phyloP scores from a whole-genome alignment of 2,329 filamentous ascomycete genomes.

The Colletotrichum aenigma region DNA sequence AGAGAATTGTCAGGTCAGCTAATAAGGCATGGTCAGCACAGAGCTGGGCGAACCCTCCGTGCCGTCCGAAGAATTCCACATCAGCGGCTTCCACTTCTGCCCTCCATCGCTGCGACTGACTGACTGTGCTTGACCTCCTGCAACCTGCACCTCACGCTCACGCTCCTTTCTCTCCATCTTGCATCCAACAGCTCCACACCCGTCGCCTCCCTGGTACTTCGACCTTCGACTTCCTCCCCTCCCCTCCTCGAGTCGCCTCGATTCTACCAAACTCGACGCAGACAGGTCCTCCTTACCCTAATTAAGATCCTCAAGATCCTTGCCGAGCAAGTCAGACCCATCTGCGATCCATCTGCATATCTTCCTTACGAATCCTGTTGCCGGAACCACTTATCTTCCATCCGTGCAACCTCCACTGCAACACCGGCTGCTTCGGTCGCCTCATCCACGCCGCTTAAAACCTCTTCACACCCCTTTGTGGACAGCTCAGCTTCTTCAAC shows the following conservation, averaged over 20 bases:
- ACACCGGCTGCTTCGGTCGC: conserved; percentile 16
- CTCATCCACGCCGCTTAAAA: conserved; percentile 6
- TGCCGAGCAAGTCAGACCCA: not conserved
- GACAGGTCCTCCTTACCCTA: not conserved
- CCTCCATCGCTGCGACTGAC: not conserved
- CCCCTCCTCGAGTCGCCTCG: not conserved
- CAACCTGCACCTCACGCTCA: not conserved
- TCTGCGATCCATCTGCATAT: not conserved
- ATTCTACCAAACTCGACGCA: not conserved
- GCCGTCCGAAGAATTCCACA: not conserved
- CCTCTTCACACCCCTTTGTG: conserved; percentile 9
- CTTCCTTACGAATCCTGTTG: not conserved
- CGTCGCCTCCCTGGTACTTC: not conserved
- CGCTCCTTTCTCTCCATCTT: not conserved
- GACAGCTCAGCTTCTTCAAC: not conserved
- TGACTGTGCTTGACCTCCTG: not conserved
- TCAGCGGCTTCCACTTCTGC: conserved; percentile 5
- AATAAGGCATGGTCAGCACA: not conserved
- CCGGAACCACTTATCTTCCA: conserved; percentile 15
- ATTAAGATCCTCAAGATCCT: not conserved
- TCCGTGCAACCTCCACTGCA: conserved; percentile 20
- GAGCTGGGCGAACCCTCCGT: not conserved
- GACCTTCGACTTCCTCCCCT: not conserved
- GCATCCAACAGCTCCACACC: not conserved
- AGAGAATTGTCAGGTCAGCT: not conserved